These are phyloP conservation scores for Bryum argenteum DNA, from an alignment of 225 moss, liverwort and hornwort genomes.

Conservation along the genomic window DNA sequence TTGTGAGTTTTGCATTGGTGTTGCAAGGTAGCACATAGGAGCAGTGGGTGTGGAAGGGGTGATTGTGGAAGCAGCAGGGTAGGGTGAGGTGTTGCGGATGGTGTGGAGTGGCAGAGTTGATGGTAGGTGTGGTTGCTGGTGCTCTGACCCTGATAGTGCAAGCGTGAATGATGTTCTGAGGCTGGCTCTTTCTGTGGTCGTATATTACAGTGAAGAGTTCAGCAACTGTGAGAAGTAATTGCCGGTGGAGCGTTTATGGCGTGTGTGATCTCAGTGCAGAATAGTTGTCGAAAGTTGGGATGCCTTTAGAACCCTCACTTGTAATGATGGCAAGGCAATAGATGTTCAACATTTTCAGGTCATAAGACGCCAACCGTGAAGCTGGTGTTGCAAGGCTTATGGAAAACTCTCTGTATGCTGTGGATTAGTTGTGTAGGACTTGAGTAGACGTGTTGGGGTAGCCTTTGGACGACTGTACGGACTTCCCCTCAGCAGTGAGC, in stretches of 20 bases:
- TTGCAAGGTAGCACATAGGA: conserved; percentile 17
- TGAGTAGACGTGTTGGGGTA: conserved; percentile 53
- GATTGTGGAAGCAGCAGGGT: conserved; percentile 32
- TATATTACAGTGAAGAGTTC: conserved; percentile 69
- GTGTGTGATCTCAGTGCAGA: conserved; percentile 64
- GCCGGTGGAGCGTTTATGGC: conserved; percentile 70
- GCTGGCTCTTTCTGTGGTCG: conserved; percentile 66
- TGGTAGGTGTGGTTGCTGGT: conserved; percentile 44
- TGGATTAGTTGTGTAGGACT: conserved; percentile 38
- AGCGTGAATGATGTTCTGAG: conserved; percentile 59
- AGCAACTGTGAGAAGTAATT: conserved; percentile 67
- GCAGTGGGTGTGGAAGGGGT: conserved; percentile 25
- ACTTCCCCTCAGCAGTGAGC: conserved; percentile 33
- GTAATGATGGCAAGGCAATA: conserved; percentile 68
- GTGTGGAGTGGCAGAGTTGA: conserved; percentile 21
- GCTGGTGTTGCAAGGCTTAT: conserved; percentile 49
- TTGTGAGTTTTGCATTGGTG: conserved; percentile 23
- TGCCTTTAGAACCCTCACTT: conserved; percentile 52
- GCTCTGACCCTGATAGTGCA: conserved; percentile 44
- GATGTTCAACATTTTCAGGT: conserved; percentile 65
- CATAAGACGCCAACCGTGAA: conserved; percentile 58
- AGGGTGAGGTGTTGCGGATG: conserved; percentile 10
- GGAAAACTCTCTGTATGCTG: conserved; percentile 39
- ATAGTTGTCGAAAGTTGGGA: conserved; percentile 58
- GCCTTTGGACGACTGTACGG: conserved; percentile 45